Conservation (phyloP, 805 yeast genomes). For the Scheffersomyces amazonensis region DNA sequence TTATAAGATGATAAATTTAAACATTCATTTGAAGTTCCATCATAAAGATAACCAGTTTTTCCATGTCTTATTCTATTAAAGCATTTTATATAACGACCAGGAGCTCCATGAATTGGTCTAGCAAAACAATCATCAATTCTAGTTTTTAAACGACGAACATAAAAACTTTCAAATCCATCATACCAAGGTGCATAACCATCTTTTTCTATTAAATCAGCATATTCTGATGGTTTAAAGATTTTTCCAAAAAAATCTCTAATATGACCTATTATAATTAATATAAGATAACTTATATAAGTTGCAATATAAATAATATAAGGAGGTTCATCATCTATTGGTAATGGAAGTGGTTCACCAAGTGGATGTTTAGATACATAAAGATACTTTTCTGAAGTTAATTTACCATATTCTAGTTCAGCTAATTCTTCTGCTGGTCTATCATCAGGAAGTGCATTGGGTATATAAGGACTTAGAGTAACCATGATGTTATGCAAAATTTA, state of each 20-base stretch:
- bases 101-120: conserved; percentile 95
- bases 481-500: background rate
- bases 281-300: conserved; percentile 82
- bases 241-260: conserved; percentile 85
- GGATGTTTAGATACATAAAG: conserved; percentile 61
- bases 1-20: conserved; percentile 88
- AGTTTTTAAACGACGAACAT: conserved; percentile 84
- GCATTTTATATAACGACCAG: conserved; percentile 86
- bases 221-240: conserved; percentile 62
- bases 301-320: conserved; percentile 75
- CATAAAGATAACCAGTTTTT: conserved; percentile 63
- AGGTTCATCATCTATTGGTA: conserved; percentile 79
- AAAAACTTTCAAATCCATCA: conserved; percentile 89
- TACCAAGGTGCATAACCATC: conserved; percentile 97
- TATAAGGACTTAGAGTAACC: conserved; percentile 6
- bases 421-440: conserved; percentile 25
- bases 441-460: conserved; percentile 41
- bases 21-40: conserved; percentile 75
- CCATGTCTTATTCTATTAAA: conserved; percentile 74
- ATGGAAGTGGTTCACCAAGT: conserved; percentile 53
- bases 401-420: conserved; percentile 70
- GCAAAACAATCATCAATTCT: conserved; percentile 94
- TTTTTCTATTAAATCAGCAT: conserved; percentile 64
- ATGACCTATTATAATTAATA: conserved; percentile 86
- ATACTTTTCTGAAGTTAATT: conserved; percentile 60